These are phyloP conservation scores for Verticillium nubilum DNA, from an alignment of 2,329 filamentous ascomycete species.

Conservation along the genomic window DNA sequence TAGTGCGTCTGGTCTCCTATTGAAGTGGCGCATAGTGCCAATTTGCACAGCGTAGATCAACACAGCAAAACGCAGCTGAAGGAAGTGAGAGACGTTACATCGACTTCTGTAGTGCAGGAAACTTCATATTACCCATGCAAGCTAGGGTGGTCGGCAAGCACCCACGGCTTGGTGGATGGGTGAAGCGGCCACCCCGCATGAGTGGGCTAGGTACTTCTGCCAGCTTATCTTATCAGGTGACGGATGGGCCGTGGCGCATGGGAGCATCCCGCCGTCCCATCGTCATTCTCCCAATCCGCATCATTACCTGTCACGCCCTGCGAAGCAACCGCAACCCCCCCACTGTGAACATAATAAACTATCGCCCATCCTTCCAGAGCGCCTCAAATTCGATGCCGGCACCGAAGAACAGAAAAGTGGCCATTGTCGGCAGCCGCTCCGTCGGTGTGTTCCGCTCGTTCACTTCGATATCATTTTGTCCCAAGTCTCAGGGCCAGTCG, in stretches of 20 bases:
- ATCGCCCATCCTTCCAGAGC: not conserved
- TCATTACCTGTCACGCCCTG: not conserved
- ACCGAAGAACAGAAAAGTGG: constrained; percentile 88
- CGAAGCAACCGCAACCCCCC: not conserved
- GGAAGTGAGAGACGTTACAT: too few relatives aligned
- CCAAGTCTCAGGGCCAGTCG: not conserved
- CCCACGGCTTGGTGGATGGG: too few relatives aligned
- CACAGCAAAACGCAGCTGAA: too few relatives aligned
- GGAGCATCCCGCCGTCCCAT: not conserved
- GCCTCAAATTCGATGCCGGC: constrained; percentile 51
- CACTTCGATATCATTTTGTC: not conserved
- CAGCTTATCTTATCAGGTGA: not conserved
- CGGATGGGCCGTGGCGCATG: not conserved
- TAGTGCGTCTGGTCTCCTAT: too few relatives aligned
- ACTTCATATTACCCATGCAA: too few relatives aligned
- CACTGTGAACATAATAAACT: not conserved
- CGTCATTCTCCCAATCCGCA: not conserved
- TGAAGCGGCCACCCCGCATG: not conserved
- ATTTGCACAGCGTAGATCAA: too few relatives aligned
- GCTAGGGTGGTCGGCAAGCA: too few relatives aligned
- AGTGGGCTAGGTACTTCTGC: not conserved
- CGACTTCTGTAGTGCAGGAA: too few relatives aligned
- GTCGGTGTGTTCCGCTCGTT: constrained; percentile 46
- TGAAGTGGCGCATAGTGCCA: too few relatives aligned
- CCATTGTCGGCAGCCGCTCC: constrained; percentile 90